Conservation (phyloP, 2,329 filamentous ascomycete genomes). For the Monilinia fructicola region DNA sequence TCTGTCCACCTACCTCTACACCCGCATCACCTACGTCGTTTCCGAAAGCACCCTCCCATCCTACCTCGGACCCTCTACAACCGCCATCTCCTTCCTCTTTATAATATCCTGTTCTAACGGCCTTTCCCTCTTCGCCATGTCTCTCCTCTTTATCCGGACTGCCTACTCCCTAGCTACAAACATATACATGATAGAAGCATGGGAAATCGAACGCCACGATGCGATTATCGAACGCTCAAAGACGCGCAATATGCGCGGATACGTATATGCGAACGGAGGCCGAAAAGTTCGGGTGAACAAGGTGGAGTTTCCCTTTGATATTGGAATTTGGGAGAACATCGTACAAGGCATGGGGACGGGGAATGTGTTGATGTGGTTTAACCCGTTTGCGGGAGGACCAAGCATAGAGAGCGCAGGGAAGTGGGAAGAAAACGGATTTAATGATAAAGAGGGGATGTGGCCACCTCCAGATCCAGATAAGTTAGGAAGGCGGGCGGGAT, state of each 20-base stretch:
- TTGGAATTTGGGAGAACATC: conserved; percentile 73
- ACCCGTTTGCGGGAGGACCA: conserved; percentile 61
- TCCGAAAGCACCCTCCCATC: conserved; percentile 64
- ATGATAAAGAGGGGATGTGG: conserved; percentile 61
- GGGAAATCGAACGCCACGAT: conserved; percentile 65
- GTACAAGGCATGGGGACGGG: conserved; percentile 70
- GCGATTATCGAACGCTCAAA: conserved; percentile 85
- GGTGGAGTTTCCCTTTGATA: conserved; percentile 80
- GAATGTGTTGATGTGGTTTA: conserved; percentile 67
- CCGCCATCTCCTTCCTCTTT: conserved; percentile 61
- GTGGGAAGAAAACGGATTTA: conserved; percentile 76
- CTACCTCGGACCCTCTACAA: conserved; percentile 68
- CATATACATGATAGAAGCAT: conserved; percentile 77
- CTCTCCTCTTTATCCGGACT: conserved; percentile 64
- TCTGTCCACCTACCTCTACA: conserved; percentile 60
- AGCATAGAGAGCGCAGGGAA: conserved; percentile 45
- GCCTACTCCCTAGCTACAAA: conserved; percentile 64
- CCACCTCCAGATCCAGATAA: conserved; percentile 64
- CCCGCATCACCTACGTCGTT: conserved; percentile 62
- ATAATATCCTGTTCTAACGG: conserved; percentile 58
- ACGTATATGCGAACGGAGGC: conserved; percentile 47
- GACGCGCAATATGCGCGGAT: conserved; percentile 44
- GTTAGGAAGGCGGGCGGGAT: conserved; percentile 40
- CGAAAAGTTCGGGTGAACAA: conserved; percentile 55
- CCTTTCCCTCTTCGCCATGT: conserved; percentile 60